Evolutionary conservation across 1,284 basidiomycete species (phyloP).

Genomic region (Trichosporon inkin): DNA sequence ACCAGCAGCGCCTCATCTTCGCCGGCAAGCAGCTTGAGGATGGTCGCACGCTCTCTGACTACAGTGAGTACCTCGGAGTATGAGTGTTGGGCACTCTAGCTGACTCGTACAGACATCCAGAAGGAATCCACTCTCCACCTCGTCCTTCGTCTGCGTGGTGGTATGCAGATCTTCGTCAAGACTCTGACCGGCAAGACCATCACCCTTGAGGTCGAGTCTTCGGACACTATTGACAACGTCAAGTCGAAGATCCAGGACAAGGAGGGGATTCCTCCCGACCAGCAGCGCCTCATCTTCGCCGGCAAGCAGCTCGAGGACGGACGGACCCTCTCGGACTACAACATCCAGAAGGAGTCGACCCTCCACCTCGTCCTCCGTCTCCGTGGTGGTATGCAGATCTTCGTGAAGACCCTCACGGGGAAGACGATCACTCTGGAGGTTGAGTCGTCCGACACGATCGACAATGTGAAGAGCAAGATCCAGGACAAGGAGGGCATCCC

Average conservation of each 20-base stretch:
- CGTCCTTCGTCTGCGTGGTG: constrained; percentile 78
- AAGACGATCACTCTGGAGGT: constrained; percentile 96
- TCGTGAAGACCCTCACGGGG: constrained; percentile 76
- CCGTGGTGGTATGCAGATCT: constrained; percentile 51
- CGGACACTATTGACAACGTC: constrained; percentile 61
- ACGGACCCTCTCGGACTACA: constrained; percentile 89
- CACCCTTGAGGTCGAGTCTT: constrained; percentile 58
- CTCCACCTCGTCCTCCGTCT: constrained; percentile 53
- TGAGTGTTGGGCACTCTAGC: not conserved
- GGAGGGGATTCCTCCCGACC: constrained; percentile 80
- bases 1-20: constrained; percentile 97
- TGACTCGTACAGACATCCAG: constrained; percentile 66
- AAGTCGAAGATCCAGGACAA: constrained; percentile 59
- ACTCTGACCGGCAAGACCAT: constrained; percentile 58
- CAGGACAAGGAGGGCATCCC: constrained; percentile 89
- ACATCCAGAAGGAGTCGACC: constrained; percentile 47
- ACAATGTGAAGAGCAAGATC: constrained; percentile 96
- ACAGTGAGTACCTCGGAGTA: constrained; percentile 53
- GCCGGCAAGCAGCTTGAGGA: constrained; percentile 98
- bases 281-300: constrained; percentile 89
- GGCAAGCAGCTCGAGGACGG: constrained; percentile 97
- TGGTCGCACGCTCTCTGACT: constrained; percentile 82
- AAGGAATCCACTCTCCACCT: constrained; percentile 94
- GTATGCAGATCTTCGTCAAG: constrained; percentile 73
- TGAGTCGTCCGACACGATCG: constrained; percentile 85